These are phyloP conservation scores for Fragaria ananassa DNA, from an alignment of 306 rosid genomes.

Conservation along the genomic window DNA sequence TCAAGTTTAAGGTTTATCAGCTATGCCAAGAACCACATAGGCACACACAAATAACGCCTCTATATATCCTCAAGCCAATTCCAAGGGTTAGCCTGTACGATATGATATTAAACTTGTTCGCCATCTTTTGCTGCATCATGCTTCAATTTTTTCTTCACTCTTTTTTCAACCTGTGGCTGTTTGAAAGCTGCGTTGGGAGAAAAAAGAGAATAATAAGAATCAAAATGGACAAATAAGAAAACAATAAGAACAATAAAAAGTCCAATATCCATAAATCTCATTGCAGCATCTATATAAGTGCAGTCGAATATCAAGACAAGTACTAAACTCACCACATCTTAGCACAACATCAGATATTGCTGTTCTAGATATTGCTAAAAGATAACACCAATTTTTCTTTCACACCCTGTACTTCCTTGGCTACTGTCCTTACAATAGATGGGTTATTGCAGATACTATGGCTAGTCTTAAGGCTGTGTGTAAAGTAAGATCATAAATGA, in stretches of 20 bases:
- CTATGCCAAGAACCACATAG: background rate
- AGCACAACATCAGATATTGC: background rate
- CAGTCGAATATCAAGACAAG: background rate
- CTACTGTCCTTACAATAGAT: background rate
- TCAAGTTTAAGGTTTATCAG: conserved; percentile 4
- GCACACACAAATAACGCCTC: conserved; percentile 2
- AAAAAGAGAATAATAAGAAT: background rate
- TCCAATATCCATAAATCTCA: background rate
- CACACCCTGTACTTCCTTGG: background rate
- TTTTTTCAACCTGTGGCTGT: conserved; percentile 28
- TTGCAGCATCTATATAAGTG: background rate
- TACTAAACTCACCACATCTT: background rate
- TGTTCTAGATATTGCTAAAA: background rate
- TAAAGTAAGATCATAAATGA: background rate
- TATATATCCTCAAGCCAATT: background rate
- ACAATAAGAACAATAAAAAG: background rate
- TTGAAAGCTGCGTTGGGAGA: conserved; percentile 31
- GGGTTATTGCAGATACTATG: background rate
- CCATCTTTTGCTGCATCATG: conserved; percentile 32
- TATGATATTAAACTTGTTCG: conserved; percentile 8
- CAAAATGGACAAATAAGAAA: conserved; percentile 7
- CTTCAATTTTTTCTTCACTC: conserved; percentile 15
- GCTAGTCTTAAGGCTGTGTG: background rate
- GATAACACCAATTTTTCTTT: background rate
- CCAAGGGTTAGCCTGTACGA: conserved; percentile 8